Percentiles rank a stretch among this genome's conserved stretches.
These are phyloP conservation scores for Quercus parvula DNA, from an alignment of 306 rosid species.

Conservation along the genomic window DNA sequence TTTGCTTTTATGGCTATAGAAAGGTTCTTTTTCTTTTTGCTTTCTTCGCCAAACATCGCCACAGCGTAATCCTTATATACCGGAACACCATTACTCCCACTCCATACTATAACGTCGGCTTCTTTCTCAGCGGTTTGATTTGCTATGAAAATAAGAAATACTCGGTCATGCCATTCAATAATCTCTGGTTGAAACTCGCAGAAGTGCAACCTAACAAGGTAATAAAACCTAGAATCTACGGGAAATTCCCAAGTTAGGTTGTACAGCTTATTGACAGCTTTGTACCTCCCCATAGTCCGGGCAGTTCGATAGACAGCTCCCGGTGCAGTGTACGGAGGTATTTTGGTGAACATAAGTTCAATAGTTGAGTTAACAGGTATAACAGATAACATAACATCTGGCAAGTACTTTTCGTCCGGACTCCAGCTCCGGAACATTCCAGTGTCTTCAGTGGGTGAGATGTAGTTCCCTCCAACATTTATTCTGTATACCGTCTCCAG, in stretches of 20 bases:
- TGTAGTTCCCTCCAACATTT: no score
- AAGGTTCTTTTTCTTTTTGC: background rate
- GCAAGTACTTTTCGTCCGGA: no score
- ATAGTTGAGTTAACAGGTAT: no score
- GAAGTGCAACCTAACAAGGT: conserved; percentile 25
- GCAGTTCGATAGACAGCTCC: background rate
- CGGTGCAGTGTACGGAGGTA: conserved; percentile 6
- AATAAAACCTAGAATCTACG: conserved; percentile 1
- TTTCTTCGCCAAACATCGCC: no score
- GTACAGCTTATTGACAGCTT: background rate
- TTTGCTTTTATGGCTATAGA: background rate
- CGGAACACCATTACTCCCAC: background rate
- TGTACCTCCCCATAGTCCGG: background rate
- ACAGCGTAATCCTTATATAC: background rate
- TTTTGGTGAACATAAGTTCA: background rate
- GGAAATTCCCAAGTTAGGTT: conserved; percentile 24
- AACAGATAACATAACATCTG: no score
- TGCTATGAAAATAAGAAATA: background rate
- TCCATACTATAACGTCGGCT: background rate
- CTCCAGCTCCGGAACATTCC: no score
- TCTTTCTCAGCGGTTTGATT: background rate
- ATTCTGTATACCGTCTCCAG: background rate
- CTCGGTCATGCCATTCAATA: background rate
- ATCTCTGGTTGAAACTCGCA: background rate
- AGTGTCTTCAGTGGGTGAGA: no score